Evolutionary conservation across 2,329 filamentous ascomycete genomes (phyloP).

Genomic region (Aspergillus novoparasiticus): DNA sequence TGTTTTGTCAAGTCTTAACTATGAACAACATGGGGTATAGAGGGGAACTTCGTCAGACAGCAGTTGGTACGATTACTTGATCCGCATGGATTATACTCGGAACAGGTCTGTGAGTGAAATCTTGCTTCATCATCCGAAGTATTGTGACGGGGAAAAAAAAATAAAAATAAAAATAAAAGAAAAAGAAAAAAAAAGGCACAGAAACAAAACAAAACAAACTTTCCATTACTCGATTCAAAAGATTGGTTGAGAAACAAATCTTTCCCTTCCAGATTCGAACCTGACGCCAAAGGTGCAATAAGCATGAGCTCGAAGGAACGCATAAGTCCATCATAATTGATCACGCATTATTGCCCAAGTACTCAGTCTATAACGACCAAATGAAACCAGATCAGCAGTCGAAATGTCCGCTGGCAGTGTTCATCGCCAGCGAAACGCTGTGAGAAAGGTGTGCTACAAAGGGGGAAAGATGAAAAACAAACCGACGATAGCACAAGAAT

Average conservation of each 20-base stretch:
- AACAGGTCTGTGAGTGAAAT: constrained; percentile 61
- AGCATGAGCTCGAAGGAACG: neutral
- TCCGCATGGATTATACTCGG: constrained; percentile 65
- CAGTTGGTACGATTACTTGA: constrained; percentile 48
- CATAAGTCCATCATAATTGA: neutral
- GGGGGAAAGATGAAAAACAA: constrained; percentile 45
- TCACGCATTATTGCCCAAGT: neutral
- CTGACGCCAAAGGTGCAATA: neutral
- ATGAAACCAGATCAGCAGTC: neutral
- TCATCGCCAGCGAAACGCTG: neutral
- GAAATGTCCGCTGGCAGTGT: too few relatives aligned
- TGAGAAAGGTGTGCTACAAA: neutral
- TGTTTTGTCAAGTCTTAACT: neutral
- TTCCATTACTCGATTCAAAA: neutral
- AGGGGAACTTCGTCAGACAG: constrained; percentile 47
- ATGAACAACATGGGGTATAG: constrained; percentile 15
- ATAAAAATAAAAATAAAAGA: neutral
- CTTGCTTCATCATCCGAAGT: constrained; percentile 56
- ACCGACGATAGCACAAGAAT: constrained; percentile 54
- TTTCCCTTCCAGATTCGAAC: neutral
- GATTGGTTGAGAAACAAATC: neutral
- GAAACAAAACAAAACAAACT: neutral
- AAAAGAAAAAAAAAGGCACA: neutral
- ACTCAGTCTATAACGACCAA: too few relatives aligned
- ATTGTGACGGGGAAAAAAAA: constrained; percentile 12